Conservation (phyloP, 305 asterid genomes). For the Euphrasia arctica region DNA sequence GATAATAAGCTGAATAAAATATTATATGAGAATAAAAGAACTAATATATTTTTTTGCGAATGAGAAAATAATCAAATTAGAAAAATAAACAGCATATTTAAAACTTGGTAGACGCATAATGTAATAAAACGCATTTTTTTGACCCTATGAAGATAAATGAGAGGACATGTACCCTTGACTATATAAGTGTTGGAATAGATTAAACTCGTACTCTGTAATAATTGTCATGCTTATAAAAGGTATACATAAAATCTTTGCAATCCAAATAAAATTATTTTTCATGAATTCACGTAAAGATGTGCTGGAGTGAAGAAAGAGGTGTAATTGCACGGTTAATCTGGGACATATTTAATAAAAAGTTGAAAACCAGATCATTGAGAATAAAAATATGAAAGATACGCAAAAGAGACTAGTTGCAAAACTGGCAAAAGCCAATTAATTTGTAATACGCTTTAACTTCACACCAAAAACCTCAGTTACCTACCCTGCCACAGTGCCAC, state of each 20-base stretch:
- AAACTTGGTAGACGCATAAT: not conserved
- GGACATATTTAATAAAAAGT: not conserved
- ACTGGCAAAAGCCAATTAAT: not conserved
- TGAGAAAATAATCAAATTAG: not conserved
- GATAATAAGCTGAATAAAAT: slow-evolving; percentile 52
- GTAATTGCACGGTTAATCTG: not conserved
- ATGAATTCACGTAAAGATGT: too few species aligned
- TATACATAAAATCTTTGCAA: not conserved
- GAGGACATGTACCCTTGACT: not conserved
- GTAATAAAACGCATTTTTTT: not conserved
- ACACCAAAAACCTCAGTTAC: not conserved
- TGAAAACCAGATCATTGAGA: not conserved
- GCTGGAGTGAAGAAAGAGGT: not conserved
- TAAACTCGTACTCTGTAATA: not conserved
- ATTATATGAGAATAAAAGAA: not conserved
- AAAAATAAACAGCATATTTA: not conserved
- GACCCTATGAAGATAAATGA: not conserved
- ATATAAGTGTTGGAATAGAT: not conserved
- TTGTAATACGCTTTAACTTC: not conserved
- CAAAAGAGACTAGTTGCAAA: not conserved
- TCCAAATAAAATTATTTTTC: not conserved
- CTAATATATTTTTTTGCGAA: not conserved
- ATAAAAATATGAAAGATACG: not conserved
- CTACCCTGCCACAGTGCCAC: slow-evolving; percentile 2
- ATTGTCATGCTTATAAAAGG: not conserved